phyloP scores from a whole-genome alignment of 495 filamentous ascomycete species.

The Penicillium soppii region DNA sequence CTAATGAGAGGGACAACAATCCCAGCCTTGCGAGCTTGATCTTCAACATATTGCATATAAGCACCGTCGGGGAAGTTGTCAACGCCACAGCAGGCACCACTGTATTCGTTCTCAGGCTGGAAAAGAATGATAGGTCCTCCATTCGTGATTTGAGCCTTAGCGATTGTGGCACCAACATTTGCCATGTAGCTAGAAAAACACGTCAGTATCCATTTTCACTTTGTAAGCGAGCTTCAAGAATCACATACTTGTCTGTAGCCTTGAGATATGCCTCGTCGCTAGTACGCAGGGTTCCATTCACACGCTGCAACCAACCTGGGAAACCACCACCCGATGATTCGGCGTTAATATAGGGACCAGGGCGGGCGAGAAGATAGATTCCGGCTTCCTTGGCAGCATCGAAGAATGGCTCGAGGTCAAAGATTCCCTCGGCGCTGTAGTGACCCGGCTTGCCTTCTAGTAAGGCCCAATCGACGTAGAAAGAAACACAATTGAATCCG shows the following conservation, averaged over 20 bases:
- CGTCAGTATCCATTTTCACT: slow-evolving; percentile 1
- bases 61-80: slow-evolving; percentile 52
- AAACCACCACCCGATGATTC: slow-evolving; percentile 63
- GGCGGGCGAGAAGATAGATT: slow-evolving; percentile 72
- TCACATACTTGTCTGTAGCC: slow-evolving; percentile 57
- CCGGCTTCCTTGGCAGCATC: slow-evolving; percentile 65
- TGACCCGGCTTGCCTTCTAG: slow-evolving; percentile 69
- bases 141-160: slow-evolving; percentile 74
- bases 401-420: slow-evolving; percentile 69
- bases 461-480: slow-evolving; percentile 80
- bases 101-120: slow-evolving; percentile 81
- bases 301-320: slow-evolving; percentile 64
- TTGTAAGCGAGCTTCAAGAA: not conserved
- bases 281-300: slow-evolving; percentile 61
- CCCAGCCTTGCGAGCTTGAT: slow-evolving; percentile 65
- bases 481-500: slow-evolving; percentile 73
- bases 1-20: slow-evolving; percentile 73
- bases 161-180: slow-evolving; percentile 60
- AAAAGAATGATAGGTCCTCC: slow-evolving; percentile 75
- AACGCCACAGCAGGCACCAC: slow-evolving; percentile 37
- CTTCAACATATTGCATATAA: slow-evolving; percentile 70
- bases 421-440: slow-evolving; percentile 68
- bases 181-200: slow-evolving; percentile 26
- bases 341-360: slow-evolving; percentile 70
- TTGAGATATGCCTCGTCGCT: slow-evolving; percentile 58